These are phyloP conservation scores for Nitzschia inconspicua DNA, from an alignment of 108 stramenopile genomes.

Conservation along the genomic window DNA sequence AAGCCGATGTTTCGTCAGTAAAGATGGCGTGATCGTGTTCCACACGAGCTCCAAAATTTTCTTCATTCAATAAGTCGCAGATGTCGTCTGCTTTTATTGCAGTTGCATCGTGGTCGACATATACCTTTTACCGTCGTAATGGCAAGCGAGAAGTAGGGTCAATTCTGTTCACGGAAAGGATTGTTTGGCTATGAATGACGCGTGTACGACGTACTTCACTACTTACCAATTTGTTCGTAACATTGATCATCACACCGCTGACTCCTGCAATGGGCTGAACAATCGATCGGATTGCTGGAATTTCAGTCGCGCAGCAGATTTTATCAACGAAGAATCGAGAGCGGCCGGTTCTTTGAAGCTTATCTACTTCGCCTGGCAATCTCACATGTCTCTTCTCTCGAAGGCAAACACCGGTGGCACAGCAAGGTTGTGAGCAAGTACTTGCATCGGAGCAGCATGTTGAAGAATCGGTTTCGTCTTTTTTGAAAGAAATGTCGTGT, in stretches of 20 bases:
- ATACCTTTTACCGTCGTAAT: slow-evolving; percentile 12
- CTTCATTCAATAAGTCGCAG: slow-evolving; percentile 33
- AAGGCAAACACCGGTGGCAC: too few relatives aligned
- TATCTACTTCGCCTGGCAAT: too few relatives aligned
- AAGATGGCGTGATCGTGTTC: slow-evolving; percentile 35
- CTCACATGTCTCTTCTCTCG: too few relatives aligned
- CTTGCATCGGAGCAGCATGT: too few relatives aligned
- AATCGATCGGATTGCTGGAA: slow-evolving; percentile 33
- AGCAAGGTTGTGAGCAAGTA: too few relatives aligned
- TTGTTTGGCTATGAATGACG: background rate
- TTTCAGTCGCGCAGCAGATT: slow-evolving; percentile 62
- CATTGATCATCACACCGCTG: slow-evolving; percentile 35
- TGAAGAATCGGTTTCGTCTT: too few relatives aligned
- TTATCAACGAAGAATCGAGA: slow-evolving; percentile 43
- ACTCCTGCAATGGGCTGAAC: slow-evolving; percentile 38
- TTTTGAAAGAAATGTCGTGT: too few relatives aligned
- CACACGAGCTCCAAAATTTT: slow-evolving; percentile 39
- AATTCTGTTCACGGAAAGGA: background rate
- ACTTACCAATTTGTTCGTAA: slow-evolving; percentile 49
- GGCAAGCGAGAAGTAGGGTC: too few relatives aligned
- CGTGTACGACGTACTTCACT: background rate
- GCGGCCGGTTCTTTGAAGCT: too few relatives aligned
- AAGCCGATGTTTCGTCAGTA: slow-evolving; percentile 7
- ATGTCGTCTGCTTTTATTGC: slow-evolving; percentile 38
- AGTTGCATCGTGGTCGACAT: slow-evolving; percentile 49